These are phyloP conservation scores for Diplodia sapinea DNA, from an alignment of 2,329 filamentous ascomycete genomes.

Conservation along the genomic window DNA sequence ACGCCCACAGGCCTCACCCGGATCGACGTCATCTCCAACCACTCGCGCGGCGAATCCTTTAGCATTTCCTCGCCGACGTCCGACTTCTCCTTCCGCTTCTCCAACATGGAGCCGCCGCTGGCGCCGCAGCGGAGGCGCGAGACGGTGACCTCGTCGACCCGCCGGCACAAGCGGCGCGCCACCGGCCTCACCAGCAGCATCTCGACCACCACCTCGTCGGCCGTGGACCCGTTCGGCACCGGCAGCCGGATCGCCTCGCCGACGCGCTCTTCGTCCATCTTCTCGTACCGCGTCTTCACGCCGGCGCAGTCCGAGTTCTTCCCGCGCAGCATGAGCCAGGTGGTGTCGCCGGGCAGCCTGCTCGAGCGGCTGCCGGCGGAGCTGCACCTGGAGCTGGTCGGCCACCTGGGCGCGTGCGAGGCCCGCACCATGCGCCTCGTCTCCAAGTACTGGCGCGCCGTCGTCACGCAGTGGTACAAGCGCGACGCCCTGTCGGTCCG, in stretches of 20 bases:
- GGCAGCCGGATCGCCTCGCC: not conserved
- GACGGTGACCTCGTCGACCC: not conserved
- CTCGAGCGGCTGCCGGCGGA: conserved; percentile 22
- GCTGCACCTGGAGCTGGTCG: conserved; percentile 18
- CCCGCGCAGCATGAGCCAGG: conserved; percentile 7
- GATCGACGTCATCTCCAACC: conserved; percentile 12
- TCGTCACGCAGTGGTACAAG: conserved; percentile 14
- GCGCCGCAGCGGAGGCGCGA: not conserved
- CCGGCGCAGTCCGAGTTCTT: conserved; percentile 9
- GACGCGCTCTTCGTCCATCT: not conserved
- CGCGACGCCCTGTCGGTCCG: conserved; percentile 4
- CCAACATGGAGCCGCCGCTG: conserved; percentile 1
- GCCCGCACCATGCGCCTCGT: conserved; percentile 12
- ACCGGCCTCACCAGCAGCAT: conserved; percentile 7
- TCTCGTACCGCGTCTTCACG: conserved; percentile 17
- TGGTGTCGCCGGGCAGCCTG: conserved; percentile 9
- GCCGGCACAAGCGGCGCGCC: not conserved
- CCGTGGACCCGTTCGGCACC: conserved; percentile 3
- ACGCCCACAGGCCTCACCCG: conserved; percentile 9
- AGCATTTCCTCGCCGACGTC: conserved; percentile 5
- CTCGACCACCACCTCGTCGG: not conserved
- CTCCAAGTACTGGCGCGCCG: conserved; percentile 18
- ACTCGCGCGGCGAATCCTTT: conserved; percentile 15
- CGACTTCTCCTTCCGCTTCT: conserved; percentile 14
- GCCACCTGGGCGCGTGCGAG: conserved; percentile 6